Conservation (phyloP, 2,329 filamentous ascomycete genomes). For the Daldinia sp. region DNA sequence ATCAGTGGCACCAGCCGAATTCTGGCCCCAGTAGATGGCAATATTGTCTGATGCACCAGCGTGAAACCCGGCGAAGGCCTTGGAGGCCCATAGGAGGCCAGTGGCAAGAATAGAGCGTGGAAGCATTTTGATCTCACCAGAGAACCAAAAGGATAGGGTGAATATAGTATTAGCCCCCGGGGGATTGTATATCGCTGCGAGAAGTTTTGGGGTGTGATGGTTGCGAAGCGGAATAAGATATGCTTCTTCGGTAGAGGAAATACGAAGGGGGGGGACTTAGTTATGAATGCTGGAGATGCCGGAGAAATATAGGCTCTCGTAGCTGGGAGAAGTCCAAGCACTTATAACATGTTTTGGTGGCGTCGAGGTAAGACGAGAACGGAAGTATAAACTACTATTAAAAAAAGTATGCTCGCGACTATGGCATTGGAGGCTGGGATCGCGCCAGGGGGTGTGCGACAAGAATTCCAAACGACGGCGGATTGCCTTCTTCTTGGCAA, state of each 20-base stretch:
- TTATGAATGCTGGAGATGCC: neutral
- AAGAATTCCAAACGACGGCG: conserved; percentile 29
- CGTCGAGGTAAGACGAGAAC: neutral
- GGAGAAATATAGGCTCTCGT: neutral
- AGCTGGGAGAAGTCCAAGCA: neutral
- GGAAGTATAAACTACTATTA: conserved; percentile 4
- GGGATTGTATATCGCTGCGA: neutral
- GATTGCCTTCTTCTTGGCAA: neutral
- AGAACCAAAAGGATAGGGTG: neutral
- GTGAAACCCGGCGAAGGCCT: conserved; percentile 52
- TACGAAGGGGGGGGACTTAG: conserved; percentile 4
- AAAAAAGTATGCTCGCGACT: neutral
- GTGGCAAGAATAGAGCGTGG: neutral
- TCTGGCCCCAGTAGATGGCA: conserved; percentile 56
- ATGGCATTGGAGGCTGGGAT: neutral
- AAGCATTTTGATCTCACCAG: conserved; percentile 9
- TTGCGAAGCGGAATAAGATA: neutral
- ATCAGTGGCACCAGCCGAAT: conserved; percentile 59
- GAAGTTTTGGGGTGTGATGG: neutral
- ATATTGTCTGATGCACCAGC: conserved; percentile 59
- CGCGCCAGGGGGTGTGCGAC: neutral
- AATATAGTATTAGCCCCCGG: neutral
- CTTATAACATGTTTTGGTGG: conserved; percentile 20
- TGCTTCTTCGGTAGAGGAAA: neutral
- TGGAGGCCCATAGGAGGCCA: conserved; percentile 18